Conservation (phyloP, 2,329 filamentous ascomycete genomes). For the Sclerotinia minor region DNA sequence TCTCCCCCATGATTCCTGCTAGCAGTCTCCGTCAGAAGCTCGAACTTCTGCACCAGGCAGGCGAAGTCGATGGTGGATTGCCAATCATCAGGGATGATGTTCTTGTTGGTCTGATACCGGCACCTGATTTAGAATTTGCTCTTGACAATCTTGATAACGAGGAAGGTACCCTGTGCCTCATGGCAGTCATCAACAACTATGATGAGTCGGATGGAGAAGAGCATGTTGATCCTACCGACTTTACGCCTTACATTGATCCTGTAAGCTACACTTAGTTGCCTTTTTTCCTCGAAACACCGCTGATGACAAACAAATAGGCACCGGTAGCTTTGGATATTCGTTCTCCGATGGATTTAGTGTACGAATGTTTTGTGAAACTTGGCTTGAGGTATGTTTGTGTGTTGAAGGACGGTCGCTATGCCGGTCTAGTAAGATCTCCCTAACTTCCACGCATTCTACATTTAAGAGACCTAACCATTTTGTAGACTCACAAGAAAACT, state of each 20-base stretch:
- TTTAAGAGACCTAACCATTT: conserved; percentile 25
- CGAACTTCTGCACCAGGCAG: conserved; percentile 76
- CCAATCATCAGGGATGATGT: conserved; percentile 79
- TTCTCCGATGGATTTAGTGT: conserved; percentile 91
- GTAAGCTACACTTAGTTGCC: conserved; percentile 48
- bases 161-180: conserved; percentile 72
- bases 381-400: conserved; percentile 93
- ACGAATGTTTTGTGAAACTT: conserved; percentile 94
- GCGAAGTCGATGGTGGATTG: conserved; percentile 88
- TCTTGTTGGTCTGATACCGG: conserved; percentile 87
- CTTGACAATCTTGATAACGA: conserved; percentile 82
- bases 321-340: conserved; percentile 85
- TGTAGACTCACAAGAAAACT: conserved; percentile 85
- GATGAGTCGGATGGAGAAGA: conserved; percentile 63
- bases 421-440: conserved; percentile 67
- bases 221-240: conserved; percentile 70
- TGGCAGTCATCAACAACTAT: conserved; percentile 66
- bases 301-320: conserved; percentile 51
- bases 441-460: conserved; percentile 11
- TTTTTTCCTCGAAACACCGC: conserved; percentile 14
- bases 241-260: conserved; percentile 88
- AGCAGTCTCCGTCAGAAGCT: conserved; percentile 76
- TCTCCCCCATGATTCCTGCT: conserved; percentile 77
- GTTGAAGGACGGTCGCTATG: conserved; percentile 77
- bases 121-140: conserved; percentile 89